A percentile compares a stretch with the other conserved stretches of the same genome.
These are phyloP conservation scores for Pseudogymnoascus sp. DNA, from an alignment of 2,329 filamentous ascomycete species.

Conservation along the genomic window DNA sequence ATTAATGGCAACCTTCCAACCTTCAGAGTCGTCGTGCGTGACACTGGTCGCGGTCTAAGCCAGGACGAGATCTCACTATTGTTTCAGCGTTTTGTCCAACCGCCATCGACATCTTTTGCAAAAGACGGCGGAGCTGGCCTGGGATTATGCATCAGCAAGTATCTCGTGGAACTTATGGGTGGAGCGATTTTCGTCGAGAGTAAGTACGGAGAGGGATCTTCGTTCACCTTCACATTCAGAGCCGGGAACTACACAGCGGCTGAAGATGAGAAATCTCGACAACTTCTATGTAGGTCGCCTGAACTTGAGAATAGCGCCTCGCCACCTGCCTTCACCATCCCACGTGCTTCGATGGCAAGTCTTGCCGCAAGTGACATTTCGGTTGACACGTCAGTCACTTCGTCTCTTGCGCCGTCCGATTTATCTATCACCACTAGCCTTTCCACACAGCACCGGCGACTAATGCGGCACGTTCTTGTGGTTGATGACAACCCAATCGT, in stretches of 20 bases:
- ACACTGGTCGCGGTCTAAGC: slow-evolving; percentile 68
- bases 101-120: slow-evolving; percentile 66
- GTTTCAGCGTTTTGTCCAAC: slow-evolving; percentile 74
- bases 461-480: slow-evolving; percentile 36
- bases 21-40: slow-evolving; percentile 65
- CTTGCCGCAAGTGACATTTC: neutral
- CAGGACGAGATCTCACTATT: slow-evolving; percentile 65
- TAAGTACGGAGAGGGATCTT: slow-evolving; percentile 62
- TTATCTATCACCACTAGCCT: neutral
- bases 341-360: neutral
- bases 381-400: neutral
- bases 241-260: slow-evolving; percentile 32
- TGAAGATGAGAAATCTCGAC: slow-evolving; percentile 12
- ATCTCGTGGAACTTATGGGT: slow-evolving; percentile 73
- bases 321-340: neutral
- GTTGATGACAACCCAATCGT: slow-evolving; percentile 58
- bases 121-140: slow-evolving; percentile 74
- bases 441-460: slow-evolving; percentile 10
- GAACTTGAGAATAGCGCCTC: neutral
- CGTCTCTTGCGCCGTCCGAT: neutral
- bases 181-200: slow-evolving; percentile 71
- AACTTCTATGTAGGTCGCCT: too few relatives aligned
- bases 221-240: slow-evolving; percentile 68
- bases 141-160: slow-evolving; percentile 70
- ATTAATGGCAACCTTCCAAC: slow-evolving; percentile 44